Evolutionary conservation across 495 filamentous ascomycete genomes (phyloP).

Genomic region (Lophiotrema nucula): DNA sequence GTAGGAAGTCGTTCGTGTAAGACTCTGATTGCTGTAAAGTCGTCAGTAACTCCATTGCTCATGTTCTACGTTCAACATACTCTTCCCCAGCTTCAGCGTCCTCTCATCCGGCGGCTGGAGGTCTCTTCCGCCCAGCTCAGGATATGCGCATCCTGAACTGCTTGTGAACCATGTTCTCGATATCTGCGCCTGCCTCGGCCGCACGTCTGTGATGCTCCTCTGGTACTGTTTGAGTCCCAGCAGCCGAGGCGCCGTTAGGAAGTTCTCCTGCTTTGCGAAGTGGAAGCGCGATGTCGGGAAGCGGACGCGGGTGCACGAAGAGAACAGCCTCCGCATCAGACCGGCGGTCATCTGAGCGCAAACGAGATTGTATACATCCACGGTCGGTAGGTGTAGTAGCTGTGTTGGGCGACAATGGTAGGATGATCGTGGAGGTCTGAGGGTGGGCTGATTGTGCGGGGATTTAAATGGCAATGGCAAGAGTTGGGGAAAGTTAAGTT

Average conservation of each 20-base stretch:
- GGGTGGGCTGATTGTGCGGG: background rate
- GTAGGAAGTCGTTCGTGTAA: conserved; percentile 85
- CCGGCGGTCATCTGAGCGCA: conserved; percentile 36
- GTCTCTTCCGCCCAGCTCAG: conserved; percentile 35
- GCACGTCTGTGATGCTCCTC: conserved; percentile 35
- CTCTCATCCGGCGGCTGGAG: conserved; percentile 67
- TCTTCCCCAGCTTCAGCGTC: conserved; percentile 85
- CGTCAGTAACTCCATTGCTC: conserved; percentile 12
- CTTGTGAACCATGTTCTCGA: conserved; percentile 41
- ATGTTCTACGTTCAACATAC: conserved; percentile 48
- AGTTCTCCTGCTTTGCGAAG: too few relatives aligned
- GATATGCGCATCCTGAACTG: conserved; percentile 13
- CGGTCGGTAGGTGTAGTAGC: conserved; percentile 1
- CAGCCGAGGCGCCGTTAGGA: conserved; percentile 3
- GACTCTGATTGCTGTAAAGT: conserved; percentile 68
- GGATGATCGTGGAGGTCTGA: background rate
- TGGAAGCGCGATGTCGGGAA: conserved; percentile 10
- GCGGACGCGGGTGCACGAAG: conserved; percentile 34
- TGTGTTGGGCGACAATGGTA: background rate
- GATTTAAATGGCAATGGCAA: too few relatives aligned
- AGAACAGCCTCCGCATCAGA: conserved; percentile 41
- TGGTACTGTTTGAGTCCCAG: conserved; percentile 22
- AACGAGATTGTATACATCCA: conserved; percentile 30
- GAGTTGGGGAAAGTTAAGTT: background rate
- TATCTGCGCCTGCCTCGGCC: conserved; percentile 24